A percentile compares a stretch with the other conserved stretches of the same genome.
Evolutionary conservation across 768 basidiomycete species (phyloP).

Genomic region (Tulasnella sp.): DNA sequence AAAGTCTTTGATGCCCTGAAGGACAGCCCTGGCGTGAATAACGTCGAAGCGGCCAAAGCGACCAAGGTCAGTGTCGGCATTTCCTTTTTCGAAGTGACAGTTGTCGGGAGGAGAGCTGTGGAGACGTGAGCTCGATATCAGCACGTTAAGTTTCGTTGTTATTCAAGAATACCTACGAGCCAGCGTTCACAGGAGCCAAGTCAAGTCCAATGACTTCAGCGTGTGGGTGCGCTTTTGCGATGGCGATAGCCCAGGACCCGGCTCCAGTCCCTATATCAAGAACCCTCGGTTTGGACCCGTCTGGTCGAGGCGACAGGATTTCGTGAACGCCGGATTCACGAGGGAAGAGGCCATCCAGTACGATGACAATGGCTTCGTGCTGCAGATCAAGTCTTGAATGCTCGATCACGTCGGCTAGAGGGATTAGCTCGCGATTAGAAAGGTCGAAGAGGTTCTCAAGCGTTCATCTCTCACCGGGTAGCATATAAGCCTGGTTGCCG

Average conservation of each 20-base stretch:
- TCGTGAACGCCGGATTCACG: slow-evolving; percentile 28
- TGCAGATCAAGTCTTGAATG: slow-evolving; percentile 32
- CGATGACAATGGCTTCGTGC: slow-evolving; percentile 29
- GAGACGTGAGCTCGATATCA: background rate
- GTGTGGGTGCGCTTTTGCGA: background rate
- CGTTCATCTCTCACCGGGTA: background rate
- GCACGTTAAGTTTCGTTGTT: background rate
- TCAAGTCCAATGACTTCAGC: background rate
- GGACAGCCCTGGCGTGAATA: slow-evolving; percentile 3
- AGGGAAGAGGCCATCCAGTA: slow-evolving; percentile 28
- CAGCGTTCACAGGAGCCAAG: background rate
- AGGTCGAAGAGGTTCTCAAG: background rate
- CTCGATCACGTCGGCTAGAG: slow-evolving; percentile 29
- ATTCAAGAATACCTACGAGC: background rate
- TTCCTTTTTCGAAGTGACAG: slow-evolving; percentile 6
- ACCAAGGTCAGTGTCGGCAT: background rate
- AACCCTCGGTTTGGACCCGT: slow-evolving; percentile 26
- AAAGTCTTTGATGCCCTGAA: slow-evolving; percentile 9
- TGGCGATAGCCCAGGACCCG: slow-evolving; percentile 28
- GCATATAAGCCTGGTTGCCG: background rate
- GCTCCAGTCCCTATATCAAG: slow-evolving; percentile 33
- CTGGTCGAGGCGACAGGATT: slow-evolving; percentile 28
- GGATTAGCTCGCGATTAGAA: background rate
- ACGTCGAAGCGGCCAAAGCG: slow-evolving; percentile 4
- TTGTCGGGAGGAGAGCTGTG: background rate